phyloP scores from a whole-genome alignment of 495 filamentous ascomycete species.

The Delitschia confertaspora region DNA sequence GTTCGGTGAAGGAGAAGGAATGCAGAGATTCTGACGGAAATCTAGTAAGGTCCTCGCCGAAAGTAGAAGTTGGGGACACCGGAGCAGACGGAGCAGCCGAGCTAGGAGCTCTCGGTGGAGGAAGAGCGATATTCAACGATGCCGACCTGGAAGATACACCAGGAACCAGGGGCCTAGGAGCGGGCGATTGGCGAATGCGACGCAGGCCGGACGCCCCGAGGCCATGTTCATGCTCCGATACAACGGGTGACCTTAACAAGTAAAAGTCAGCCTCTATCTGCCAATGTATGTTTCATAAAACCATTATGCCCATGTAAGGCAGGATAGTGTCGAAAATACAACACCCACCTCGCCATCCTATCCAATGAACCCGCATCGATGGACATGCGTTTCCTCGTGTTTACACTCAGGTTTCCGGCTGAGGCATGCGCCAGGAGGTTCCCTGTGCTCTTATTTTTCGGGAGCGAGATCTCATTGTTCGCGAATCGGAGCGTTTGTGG shows the following conservation, averaged over 20 bases:
- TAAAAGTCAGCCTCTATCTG: neutral
- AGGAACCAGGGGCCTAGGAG: conserved; percentile 11
- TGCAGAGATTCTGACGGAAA: conserved; percentile 96
- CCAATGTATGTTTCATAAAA: neutral
- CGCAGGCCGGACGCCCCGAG: conserved; percentile 68
- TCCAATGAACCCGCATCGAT: conserved; percentile 29
- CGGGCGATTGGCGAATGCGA: conserved; percentile 79
- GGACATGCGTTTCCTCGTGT: conserved; percentile 22
- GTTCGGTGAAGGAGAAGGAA: conserved; percentile 96
- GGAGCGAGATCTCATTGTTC: conserved; percentile 20
- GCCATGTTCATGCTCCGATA: conserved; percentile 53
- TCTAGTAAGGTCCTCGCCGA: conserved; percentile 78
- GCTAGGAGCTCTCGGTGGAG: conserved; percentile 41
- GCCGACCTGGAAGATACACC: conserved; percentile 52
- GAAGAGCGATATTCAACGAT: conserved; percentile 48
- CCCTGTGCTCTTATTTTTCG: conserved; percentile 32
- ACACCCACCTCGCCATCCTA: conserved; percentile 18
- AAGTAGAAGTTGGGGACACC: conserved; percentile 55
- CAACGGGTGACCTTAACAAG: conserved; percentile 44
- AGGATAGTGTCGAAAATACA: neutral
- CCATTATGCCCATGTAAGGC: too few relatives aligned
- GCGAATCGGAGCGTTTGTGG: conserved; percentile 18
- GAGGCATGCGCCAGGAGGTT: conserved; percentile 28
- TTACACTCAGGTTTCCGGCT: conserved; percentile 7
- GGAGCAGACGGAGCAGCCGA: conserved; percentile 49